phyloP scores from a whole-genome alignment of 73 alveolate species.

The Paramecium sonneborni region DNA sequence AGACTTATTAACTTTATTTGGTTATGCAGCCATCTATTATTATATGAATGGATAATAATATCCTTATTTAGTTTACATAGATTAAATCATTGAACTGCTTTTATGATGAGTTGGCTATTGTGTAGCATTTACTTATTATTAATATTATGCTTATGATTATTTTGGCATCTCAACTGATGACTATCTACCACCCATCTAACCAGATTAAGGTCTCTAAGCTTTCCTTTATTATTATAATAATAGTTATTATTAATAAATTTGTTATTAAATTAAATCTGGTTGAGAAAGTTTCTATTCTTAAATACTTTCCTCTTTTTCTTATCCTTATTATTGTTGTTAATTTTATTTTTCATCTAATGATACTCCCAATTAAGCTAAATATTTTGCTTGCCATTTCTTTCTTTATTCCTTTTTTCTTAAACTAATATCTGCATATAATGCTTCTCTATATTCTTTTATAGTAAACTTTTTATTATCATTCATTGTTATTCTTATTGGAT shows the following conservation, averaged over 20 bases:
- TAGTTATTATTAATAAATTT: background rate
- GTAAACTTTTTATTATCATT: conserved; percentile 85
- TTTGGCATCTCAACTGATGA: conserved; percentile 2
- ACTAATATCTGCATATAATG: conserved; percentile 78
- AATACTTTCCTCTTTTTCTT: background rate
- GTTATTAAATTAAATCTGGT: background rate
- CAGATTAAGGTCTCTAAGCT: background rate
- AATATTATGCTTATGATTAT: background rate
- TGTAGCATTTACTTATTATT: background rate
- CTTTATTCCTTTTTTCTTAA: conserved; percentile 77
- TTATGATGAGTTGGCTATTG: background rate
- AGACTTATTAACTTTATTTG: conserved; percentile 2
- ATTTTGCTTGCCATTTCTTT: conserved; percentile 70
- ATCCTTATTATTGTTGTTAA: background rate
- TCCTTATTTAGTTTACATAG: background rate
- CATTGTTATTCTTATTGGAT: conserved; percentile 78
- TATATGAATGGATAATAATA: background rate
- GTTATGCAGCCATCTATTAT: conserved; percentile 6
- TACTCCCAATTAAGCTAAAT: conserved; percentile 65
- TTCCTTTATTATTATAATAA: background rate
- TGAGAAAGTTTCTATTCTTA: background rate
- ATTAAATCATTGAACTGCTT: background rate
- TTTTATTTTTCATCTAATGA: conserved; percentile 52
- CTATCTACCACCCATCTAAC: background rate
- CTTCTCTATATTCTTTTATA: conserved; percentile 82